phyloP scores from a whole-genome alignment of 2,329 filamentous ascomycete species.

The Arthrobotrys musiformis region DNA sequence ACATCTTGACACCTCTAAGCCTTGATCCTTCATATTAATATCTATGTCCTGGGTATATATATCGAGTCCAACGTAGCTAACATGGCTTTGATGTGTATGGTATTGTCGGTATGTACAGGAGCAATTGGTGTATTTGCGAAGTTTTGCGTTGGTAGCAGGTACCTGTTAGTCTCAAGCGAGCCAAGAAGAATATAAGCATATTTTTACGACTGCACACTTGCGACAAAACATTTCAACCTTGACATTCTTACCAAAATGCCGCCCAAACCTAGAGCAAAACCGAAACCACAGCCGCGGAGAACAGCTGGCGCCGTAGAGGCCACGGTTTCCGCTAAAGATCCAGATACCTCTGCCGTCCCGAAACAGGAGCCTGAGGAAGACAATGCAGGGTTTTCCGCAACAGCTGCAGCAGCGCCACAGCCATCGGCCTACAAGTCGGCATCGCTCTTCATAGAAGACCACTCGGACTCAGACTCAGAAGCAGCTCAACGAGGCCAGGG shows the following conservation, averaged over 20 bases:
- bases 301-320: not conserved
- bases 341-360: not conserved
- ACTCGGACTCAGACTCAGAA: slow-evolving; percentile 45
- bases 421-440: slow-evolving; percentile 26
- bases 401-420: not conserved
- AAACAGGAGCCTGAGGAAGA: slow-evolving; percentile 35
- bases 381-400: not conserved
- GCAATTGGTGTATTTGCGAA: not conserved
- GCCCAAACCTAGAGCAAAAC: slow-evolving; percentile 37
- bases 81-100: too few relatives aligned
- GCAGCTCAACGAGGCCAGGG: not conserved
- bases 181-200: too few relatives aligned
- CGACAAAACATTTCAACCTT: not conserved
- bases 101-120: too few relatives aligned
- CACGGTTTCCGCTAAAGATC: not conserved
- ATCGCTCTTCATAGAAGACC: slow-evolving; percentile 45
- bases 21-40: too few relatives aligned
- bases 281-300: slow-evolving; percentile 40
- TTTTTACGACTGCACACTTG: too few relatives aligned
- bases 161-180: not conserved
- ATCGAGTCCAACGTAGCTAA: too few relatives aligned
- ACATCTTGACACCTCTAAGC: too few relatives aligned
- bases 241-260: slow-evolving; percentile 20
- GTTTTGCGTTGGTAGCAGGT: not conserved
- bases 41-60: too few relatives aligned